phyloP scores from a whole-genome alignment of 225 moss, liverwort and hornwort species.

The Marchantia polymorpha region DNA sequence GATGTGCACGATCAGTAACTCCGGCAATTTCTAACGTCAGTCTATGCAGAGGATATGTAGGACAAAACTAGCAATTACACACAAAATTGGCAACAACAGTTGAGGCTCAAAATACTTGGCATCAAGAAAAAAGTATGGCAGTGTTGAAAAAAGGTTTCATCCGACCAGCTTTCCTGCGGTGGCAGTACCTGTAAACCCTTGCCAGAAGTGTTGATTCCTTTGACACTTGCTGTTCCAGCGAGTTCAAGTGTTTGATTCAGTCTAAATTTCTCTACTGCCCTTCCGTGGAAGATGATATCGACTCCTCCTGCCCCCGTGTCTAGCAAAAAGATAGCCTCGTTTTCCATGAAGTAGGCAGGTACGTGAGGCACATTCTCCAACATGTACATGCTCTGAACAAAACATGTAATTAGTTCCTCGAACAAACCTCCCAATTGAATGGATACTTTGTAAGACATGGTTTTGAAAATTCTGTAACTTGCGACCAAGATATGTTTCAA shows the following conservation, averaged over 20 bases:
- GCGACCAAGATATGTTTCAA: background rate
- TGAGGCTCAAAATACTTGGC: background rate
- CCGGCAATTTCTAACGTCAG: background rate
- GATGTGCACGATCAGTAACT: no score
- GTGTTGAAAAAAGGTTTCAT: background rate
- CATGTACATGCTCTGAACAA: conserved; percentile 57
- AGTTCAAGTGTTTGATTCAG: conserved; percentile 38
- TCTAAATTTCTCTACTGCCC: conserved; percentile 61
- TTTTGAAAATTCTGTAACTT: background rate
- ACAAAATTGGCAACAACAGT: no score
- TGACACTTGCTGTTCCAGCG: conserved; percentile 55
- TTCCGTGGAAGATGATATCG: conserved; percentile 77
- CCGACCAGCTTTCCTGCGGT: no score
- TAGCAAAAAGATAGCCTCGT: conserved; percentile 62
- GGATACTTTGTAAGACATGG: background rate
- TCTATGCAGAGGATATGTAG: background rate
- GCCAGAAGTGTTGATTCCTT: conserved; percentile 62
- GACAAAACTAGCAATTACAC: background rate
- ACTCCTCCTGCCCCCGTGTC: conserved; percentile 94
- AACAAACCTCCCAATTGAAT: background rate
- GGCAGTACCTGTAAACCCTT: conserved; percentile 56
- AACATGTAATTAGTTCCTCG: background rate
- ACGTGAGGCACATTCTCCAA: conserved; percentile 82
- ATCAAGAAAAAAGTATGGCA: background rate
- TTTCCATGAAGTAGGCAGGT: conserved; percentile 61